phyloP scores from a whole-genome alignment of 2,329 filamentous ascomycete genomes.

The Fusarium fracticaudum region DNA sequence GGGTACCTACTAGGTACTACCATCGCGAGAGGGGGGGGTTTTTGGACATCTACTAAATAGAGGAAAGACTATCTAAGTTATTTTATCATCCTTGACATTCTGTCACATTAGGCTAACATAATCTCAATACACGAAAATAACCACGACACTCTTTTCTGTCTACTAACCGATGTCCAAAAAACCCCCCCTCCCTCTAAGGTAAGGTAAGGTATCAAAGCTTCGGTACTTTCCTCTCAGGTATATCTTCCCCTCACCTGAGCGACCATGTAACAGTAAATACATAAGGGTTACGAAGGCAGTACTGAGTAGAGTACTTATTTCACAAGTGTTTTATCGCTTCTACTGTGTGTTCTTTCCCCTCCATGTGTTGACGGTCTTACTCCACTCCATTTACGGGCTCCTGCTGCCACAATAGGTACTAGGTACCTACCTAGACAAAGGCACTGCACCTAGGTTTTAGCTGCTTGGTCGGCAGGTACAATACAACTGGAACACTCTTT shows the following conservation, averaged over 20 bases:
- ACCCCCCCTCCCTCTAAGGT: no score
- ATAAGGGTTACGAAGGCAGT: not conserved
- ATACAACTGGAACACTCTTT: constrained; percentile 9
- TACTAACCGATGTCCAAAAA: no score
- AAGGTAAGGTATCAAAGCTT: constrained; percentile 9
- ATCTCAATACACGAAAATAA: no score
- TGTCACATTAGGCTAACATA: no score
- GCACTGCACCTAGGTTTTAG: not conserved
- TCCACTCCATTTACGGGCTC: constrained; percentile 10
- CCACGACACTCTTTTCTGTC: no score
- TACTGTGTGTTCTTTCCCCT: constrained; percentile 25
- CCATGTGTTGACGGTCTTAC: constrained; percentile 19
- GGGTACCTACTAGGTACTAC: not conserved
- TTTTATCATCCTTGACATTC: no score
- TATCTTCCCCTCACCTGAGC: constrained; percentile 1
- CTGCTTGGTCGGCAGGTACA: constrained; percentile 18
- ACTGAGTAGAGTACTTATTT: not conserved
- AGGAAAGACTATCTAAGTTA: no score
- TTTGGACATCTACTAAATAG: no score
- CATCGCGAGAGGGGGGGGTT: no score
- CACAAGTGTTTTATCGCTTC: not conserved
- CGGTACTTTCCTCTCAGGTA: constrained; percentile 9
- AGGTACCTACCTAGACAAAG: not conserved
- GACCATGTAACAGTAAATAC: not conserved
- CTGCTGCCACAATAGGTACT: constrained; percentile 6